Conservation (phyloP, 805 yeast species). For the Kodamaea hsintzibuensis region DNA sequence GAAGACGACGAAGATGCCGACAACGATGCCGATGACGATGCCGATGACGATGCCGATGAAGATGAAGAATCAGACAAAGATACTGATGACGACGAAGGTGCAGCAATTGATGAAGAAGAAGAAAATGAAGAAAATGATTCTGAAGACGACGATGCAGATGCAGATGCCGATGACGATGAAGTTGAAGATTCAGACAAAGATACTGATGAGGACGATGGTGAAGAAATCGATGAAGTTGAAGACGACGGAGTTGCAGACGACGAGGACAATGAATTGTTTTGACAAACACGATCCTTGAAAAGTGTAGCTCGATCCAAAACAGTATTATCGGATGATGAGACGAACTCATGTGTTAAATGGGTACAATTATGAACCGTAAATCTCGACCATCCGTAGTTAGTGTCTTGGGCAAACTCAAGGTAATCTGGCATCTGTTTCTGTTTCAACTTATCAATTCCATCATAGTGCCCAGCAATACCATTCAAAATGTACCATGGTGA, state of each 20-base stretch:
- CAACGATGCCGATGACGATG: too few relatives aligned
- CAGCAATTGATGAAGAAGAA: neutral
- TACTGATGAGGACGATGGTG: neutral
- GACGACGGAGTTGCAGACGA: neutral
- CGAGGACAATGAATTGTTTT: neutral
- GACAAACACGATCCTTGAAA: constrained; percentile 11
- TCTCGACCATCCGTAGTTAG: constrained; percentile 16
- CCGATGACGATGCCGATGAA: neutral
- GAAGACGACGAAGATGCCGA: neutral
- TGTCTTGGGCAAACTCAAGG: constrained; percentile 14
- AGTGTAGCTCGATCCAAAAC: constrained; percentile 18
- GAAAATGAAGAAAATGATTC: constrained; percentile 2
- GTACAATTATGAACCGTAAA: constrained; percentile 17
- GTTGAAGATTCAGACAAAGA: neutral
- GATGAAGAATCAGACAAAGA: neutral
- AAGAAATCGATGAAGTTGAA: neutral
- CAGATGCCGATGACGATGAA: neutral
- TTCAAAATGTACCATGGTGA: constrained; percentile 17
- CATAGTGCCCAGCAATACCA: constrained; percentile 18
- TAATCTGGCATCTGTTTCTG: constrained; percentile 13
- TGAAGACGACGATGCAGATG: too few relatives aligned
- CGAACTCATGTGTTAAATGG: constrained; percentile 17
- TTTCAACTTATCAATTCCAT: constrained; percentile 13
- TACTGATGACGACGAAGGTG: neutral
- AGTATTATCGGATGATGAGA: constrained; percentile 13